Base-by-base conservation (phyloP, 208 protist genomes). In the Acanthamoeba royreba region DNA sequence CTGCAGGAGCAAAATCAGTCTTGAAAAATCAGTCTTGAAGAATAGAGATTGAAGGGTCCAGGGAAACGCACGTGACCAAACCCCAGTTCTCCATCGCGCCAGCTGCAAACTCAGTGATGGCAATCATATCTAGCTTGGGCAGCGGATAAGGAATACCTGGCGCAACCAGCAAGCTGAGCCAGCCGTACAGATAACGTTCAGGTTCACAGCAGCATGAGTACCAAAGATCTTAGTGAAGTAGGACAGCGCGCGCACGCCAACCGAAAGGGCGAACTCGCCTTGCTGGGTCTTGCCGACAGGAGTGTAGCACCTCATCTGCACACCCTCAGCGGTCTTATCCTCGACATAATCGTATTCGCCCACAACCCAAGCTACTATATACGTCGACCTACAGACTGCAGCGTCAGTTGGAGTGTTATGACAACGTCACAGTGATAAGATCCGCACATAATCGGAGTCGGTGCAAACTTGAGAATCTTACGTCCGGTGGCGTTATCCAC, bases 1-100 rank as follows among this genome's bases (percentile, higher is more conserved):
- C 63, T 74, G 98, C 43, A 99, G 96, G 77, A 98, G 98, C 98
- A 98, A 99, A 96, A 99, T 99, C 95, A 99, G 98, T 98, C 99
- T 99, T 31, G 98, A 95, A 72, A 40, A 13, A 72, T 22, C 42
- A 42, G 33, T 81, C 8, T 33, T 45, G 99, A 96, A 25, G 98
- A 98, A 98, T 74, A 98, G 86, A 92, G 99, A 99, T 2, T 97
- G 95, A 33, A 99, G 95, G 38, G 97, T 95, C 66, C 92, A 94
- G 5, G 55, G 22, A 53, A 95, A 88, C 38, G 25, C 25, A 91
- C 38, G 58, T 91, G 33, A 69, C 49, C 9, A 87, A 31, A 22
- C 77, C 46, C 49, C 46, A 87, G 19, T 94, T 55, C 95, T 99
- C 99, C 99, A 99, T 99, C 35, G 98, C 87, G 49, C 93, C 58